Base-by-base conservation (phyloP, 2,329 filamentous ascomycete species). In the Cladosporium cucumerinum region DNA sequence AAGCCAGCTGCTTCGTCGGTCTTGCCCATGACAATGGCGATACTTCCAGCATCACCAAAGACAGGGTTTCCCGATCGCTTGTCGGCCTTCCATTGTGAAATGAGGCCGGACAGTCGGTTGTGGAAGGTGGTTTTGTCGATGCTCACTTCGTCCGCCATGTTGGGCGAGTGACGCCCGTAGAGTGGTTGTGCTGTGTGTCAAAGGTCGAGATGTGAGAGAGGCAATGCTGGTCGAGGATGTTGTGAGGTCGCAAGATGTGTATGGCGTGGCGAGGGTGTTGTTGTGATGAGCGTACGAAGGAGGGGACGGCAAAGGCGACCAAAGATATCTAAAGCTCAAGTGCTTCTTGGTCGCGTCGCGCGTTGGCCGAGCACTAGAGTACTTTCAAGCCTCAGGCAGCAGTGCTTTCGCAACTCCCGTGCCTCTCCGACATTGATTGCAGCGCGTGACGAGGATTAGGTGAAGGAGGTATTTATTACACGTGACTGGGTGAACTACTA, bases 91-190 rank as follows among this genome's bases (percentile, higher is more conserved):
- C 96, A 99, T 81, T 92, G 88, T 73, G 91, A 88, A 77, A 93
- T 86, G 74, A 99, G 90, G 76, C 90, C 89, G 71, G 89, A 89
- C 71, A 98, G 86, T 76, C 95, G 93, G 82, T 95, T 93, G 80
- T 97, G 93, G 83, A 99, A 99, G 78, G 88, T 84, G 79, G 90
- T 89, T 82, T 89, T 91, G 83, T 98, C 93, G 83, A 99, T 97
- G 82, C 91, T 92, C 82, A 99, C 96, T 80, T 96, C 91, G 75
- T 89, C 87, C 72, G 84, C 85, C 87, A 89, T 89, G 49, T 62
- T 62, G 60, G 60, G 60, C 60, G 60, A 54, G 25, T 36, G 49
- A 54, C 49, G 60, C 60, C 60, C 49, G 25, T 32, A 34, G 49
- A 14, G 34, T 21, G 7, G 25, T 55, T 34, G 49, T 36, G 48